phyloP scores from a whole-genome alignment of 805 yeast species.

The Groenewaldozyma tartarivorans region DNA sequence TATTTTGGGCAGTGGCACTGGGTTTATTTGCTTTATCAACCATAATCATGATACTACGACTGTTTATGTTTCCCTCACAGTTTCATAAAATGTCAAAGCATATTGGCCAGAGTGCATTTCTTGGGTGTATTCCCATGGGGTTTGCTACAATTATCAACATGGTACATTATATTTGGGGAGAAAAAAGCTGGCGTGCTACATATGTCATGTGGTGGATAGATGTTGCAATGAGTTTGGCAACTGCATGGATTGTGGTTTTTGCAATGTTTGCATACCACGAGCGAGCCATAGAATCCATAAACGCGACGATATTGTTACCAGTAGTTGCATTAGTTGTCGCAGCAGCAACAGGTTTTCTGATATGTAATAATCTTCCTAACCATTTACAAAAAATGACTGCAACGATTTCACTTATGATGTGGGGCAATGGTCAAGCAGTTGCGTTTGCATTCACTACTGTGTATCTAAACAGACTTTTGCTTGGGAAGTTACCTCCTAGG shows the following conservation, averaged over 20 bases:
- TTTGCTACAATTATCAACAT: constrained; percentile 53
- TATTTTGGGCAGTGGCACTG: constrained; percentile 53
- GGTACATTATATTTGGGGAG: constrained; percentile 37
- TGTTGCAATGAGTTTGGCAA: constrained; percentile 41
- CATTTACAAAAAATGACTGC: constrained; percentile 43
- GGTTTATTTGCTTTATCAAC: constrained; percentile 35
- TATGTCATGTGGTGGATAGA: constrained; percentile 73
- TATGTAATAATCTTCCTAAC: constrained; percentile 37
- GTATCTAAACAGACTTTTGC: constrained; percentile 49
- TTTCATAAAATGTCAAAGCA: constrained; percentile 28
- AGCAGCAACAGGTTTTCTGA: constrained; percentile 56
- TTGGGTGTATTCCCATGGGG: constrained; percentile 83
- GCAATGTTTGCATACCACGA: constrained; percentile 35
- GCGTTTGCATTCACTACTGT: constrained; percentile 48
- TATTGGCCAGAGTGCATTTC: constrained; percentile 45
- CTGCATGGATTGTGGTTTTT: constrained; percentile 55
- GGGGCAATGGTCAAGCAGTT: constrained; percentile 60
- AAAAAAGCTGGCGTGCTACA: constrained; percentile 36
- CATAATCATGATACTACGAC: constrained; percentile 33
- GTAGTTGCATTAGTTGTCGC: constrained; percentile 75
- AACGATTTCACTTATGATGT: constrained; percentile 45
- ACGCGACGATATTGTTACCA: constrained; percentile 57
- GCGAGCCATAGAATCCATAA: constrained; percentile 31
- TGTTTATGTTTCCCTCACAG: constrained; percentile 30
- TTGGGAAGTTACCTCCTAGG: constrained; percentile 48